phyloP scores from a whole-genome alignment of 148 eudicot genomes.

The Arbutus unedo region DNA sequence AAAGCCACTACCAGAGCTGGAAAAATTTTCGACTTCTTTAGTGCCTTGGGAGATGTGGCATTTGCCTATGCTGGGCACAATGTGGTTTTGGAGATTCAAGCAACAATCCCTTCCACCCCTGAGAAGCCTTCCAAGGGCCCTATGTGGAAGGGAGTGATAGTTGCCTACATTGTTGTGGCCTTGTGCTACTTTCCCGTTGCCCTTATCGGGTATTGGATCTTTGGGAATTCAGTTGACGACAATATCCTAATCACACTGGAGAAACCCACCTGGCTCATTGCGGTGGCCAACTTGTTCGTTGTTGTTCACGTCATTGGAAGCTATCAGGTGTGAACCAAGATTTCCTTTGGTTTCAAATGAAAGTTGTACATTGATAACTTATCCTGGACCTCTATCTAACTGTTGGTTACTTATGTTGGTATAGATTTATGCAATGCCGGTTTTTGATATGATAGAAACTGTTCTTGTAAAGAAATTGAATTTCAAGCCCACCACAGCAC shows the following conservation, averaged over 20 bases:
- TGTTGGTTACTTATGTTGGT: not conserved
- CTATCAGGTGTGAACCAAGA: slow-evolving; percentile 34
- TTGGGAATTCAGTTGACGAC: slow-evolving; percentile 32
- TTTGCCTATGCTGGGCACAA: slow-evolving; percentile 54
- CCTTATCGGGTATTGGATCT: slow-evolving; percentile 33
- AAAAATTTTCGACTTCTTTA: slow-evolving; percentile 44
- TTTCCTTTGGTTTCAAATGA: not conserved
- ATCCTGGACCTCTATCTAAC: not conserved
- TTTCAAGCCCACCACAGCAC: slow-evolving; percentile 26
- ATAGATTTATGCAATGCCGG: slow-evolving; percentile 52
- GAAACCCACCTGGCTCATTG: slow-evolving; percentile 45
- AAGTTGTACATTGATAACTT: not conserved
- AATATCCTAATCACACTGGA: slow-evolving; percentile 34
- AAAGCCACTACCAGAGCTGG: slow-evolving; percentile 27
- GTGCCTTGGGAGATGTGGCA: slow-evolving; percentile 45
- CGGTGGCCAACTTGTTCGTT: slow-evolving; percentile 42
- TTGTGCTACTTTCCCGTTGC: slow-evolving; percentile 45
- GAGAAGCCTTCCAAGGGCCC: slow-evolving; percentile 50
- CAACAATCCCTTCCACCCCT: slow-evolving; percentile 50
- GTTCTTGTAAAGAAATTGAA: slow-evolving; percentile 34
- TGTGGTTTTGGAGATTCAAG: slow-evolving; percentile 49
- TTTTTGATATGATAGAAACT: slow-evolving; percentile 47
- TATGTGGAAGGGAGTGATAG: slow-evolving; percentile 49
- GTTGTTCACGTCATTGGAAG: slow-evolving; percentile 47
- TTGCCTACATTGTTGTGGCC: slow-evolving; percentile 47